Evolutionary conservation across 2,329 filamentous ascomycete genomes (phyloP), one percentile per base, ranked within the genome.

Genomic region (Neopestalotiopsis clavispora): DNA sequence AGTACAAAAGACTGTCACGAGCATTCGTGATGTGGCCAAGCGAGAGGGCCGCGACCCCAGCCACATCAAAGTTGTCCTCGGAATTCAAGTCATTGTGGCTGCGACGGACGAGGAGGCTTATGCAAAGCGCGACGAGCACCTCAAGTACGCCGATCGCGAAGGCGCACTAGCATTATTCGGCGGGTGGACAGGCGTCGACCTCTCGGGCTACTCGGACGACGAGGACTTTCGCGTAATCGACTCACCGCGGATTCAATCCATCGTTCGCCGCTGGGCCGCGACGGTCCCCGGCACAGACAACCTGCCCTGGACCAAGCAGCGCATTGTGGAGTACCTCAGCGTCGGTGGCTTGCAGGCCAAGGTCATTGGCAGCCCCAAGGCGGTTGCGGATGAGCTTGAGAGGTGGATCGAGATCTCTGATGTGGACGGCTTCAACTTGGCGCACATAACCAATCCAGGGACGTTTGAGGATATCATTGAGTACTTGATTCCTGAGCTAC

Each of bases 151-250:
- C 1, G 85, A 83, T 0, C 82, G 83, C 0, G 79, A 87, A 13
- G 87, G 86, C 0, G 87, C 85, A 0, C 76, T 90, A 1, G 87
- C 87, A 0, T 78, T 89, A 1, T 86, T 88, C 69, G 84, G 82
- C 49, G 86, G 87, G 0, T 89, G 86, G 85, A 88, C 87, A 0
- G 88, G 88, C 0, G 87, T 89, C 67, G 88, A 90, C 72, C 80
- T 90, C 10, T 87, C 84, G 3, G 82, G 82, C 72, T 83, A 89
- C 61, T 84, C 86, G 0, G 75, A 89, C 0, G 88, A 90, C 67
- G 83, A 89, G 71, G 86, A 87, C 6, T 81, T 91, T 69, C 85
- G 84, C 0, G 82, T 84, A 0, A 84, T 81, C 5, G 86, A 90
- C 68, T 86, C 86, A 0, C 80, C 81, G 0, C 86, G 88, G 68